Evolutionary conservation across 805 yeast genomes (phyloP).

Genomic region (Lipomyces yamadae): DNA sequence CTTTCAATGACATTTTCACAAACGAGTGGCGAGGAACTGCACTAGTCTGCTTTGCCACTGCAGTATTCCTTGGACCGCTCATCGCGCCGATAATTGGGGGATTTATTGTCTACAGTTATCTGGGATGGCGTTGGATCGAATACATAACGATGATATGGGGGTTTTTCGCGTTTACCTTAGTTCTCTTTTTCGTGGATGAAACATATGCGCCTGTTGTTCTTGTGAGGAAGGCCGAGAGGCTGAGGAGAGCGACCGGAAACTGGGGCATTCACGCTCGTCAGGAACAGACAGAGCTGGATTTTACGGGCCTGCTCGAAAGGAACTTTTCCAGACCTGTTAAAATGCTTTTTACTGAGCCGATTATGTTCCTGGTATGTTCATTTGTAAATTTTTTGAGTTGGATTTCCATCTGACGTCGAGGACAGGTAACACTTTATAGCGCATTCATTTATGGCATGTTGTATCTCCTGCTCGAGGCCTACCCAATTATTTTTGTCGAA

Average conservation of each 20-base stretch:
- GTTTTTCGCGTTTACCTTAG: slow-evolving; percentile 49
- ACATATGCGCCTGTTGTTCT: slow-evolving; percentile 76
- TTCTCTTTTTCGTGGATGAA: slow-evolving; percentile 59
- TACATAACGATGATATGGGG: slow-evolving; percentile 72
- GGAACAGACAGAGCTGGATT: slow-evolving; percentile 61
- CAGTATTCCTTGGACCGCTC: slow-evolving; percentile 80
- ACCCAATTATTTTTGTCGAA: slow-evolving; percentile 68
- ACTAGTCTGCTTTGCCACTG: slow-evolving; percentile 68
- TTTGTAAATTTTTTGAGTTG: neutral
- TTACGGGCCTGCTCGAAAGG: slow-evolving; percentile 64
- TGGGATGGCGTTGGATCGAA: slow-evolving; percentile 86
- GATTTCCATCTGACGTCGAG: neutral
- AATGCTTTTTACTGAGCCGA: slow-evolving; percentile 74
- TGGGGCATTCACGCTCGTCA: slow-evolving; percentile 84
- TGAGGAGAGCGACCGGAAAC: slow-evolving; percentile 72
- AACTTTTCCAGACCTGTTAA: slow-evolving; percentile 69
- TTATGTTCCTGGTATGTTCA: slow-evolving; percentile 51
- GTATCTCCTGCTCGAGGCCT: slow-evolving; percentile 73
- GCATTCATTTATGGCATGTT: slow-evolving; percentile 81
- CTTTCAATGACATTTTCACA: slow-evolving; percentile 80
- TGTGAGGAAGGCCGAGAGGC: slow-evolving; percentile 61
- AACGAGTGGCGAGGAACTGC: slow-evolving; percentile 74
- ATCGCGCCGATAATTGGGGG: slow-evolving; percentile 80
- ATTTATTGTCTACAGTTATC: slow-evolving; percentile 60
- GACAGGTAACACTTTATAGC: slow-evolving; percentile 62